Evolutionary conservation across 306 rosid species (phyloP), one percentile per base, ranked within the genome.

Genomic region (Cyclanthera cordifolia): DNA sequence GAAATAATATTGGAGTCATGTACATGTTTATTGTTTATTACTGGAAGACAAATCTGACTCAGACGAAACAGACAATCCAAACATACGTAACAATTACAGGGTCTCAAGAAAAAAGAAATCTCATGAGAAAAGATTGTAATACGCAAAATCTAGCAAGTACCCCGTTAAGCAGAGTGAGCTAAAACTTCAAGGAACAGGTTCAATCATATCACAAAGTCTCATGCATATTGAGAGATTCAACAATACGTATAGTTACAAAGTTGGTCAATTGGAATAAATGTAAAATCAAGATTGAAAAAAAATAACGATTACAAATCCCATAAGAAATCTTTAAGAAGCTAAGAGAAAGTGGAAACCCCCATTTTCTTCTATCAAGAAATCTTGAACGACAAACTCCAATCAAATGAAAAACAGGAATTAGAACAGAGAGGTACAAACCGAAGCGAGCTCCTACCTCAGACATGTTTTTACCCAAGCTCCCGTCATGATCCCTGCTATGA

Each of bases 391-490:
- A 17, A 52, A 65, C 24, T 57, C 34, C 20, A n/a, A 24, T 8
- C 5, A 41, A 34, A 13, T 48, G 32, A 73, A 45, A 52, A 17
- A 39, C 14, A 46, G 21, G 57, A 56, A 19, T 39, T 16, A 37
- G 28, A 64, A 39, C 21, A 52, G 73, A 56, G 65, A 2, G 41
- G 41, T 53, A 41, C 55, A 60, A 45, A 53, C 63, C 43, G 54
- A 73, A 78, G 61, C 48, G 60, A 71, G 69, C 46, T 75, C 89
- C 78, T 49, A 94, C 99, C 99, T 94, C 87, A 4, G 91, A 83
- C 81, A 85, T 74, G 54, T 79, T 82, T 66, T 83, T 89, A 56
- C 64, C 87, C 45, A 82, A 80, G 79, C 74, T 85, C 82, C 67
- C 85, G 53, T 83, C 87, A 65, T 53, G 82, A 75, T 55, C 64